Evolutionary conservation across 495 filamentous ascomycete species (phyloP), one percentile per base, ranked within the genome.

Genomic region (Penicillium riverlandense): DNA sequence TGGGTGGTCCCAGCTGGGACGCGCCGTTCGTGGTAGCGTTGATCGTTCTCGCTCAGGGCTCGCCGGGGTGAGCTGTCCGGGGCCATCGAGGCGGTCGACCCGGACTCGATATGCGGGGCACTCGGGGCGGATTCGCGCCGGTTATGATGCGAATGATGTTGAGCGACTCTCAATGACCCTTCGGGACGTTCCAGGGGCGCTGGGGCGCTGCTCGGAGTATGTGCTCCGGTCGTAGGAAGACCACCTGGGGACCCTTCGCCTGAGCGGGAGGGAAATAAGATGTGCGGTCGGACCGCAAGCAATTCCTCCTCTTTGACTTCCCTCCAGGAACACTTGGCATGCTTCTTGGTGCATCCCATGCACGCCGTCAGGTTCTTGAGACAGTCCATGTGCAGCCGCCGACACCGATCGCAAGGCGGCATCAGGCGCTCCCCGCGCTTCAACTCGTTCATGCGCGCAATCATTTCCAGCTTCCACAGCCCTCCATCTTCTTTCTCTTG

Each of bases 331-430:
- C 88, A 95, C 48, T 85, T 89, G 11, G 86, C 85, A 55, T 92
- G 88, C 62, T 91, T 90, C 61, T 85, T 86, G 2, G 88, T 92
- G 62, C 88, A 95, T 31, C 85, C 86, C 61, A 85, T 76, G 59
- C 88, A 95, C 15, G 88, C 85, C 0, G 86, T 91, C 30, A 89
- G 67, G 45, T 94, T 86, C 63, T 91, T 92, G 32, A 88, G 64
- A 41, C 88, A 95, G 45, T 86, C 79, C 71, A 87, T 86, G 47
- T 84, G 80, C 11, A 91, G 69, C 11, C 88, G 75, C 14, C 88
- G 75, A 52, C 88, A 95, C 16, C 86, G 76, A 58, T 94, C 88
- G 57, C 88, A 95, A 7, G 88, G 85, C 14, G 88, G 88, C 10
- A 78, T 52, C 30, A 94, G 82, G 1, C 74, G 67, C 40, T 86